Evolutionary conservation across 176 grass and related monocot species (phyloP), one percentile per base, ranked within the genome.

Genomic region (Secale cereale): DNA sequence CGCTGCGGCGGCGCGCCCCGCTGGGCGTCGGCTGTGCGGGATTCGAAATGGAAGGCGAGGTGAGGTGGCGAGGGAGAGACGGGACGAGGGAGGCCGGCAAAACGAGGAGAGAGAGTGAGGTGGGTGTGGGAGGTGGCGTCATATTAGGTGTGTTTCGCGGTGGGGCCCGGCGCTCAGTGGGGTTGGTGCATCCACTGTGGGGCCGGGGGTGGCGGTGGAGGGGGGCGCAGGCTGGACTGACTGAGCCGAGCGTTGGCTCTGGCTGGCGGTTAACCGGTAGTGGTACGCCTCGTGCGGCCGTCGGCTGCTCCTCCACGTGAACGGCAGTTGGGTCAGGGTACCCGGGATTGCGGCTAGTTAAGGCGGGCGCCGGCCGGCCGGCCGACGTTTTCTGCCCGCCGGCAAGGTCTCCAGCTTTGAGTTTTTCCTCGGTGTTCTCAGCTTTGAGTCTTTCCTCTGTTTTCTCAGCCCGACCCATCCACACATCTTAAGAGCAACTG

Each of bases 81-180:
- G n/a, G 5, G 46, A 5, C 48, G 48, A 52, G 48, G 48, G 48
- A 52, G 48, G 48, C 48, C 46, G 86, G 43, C 61, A 61, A 76
- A 65, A 29, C 48, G 36, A 46, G 6, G 10, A 57, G 30, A 60
- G 36, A 3, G 8, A 36, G 78, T 35, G 87, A 65, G 75, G 81
- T 23, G 7, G 64, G 65, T 6, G 86, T 25, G 48, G 78, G 68
- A 46, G 57, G 65, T 86, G 79, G 79, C 41, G 71, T 74, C 83
- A 65, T 66, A 83, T 74, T 90, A 60, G 84, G 59, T 90, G 48
- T 50, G 37, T 56, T 66, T 56, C 74, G 79, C 74, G 66, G 79
- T 35, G 84, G 88, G 84, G 0, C 59, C 84, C 32, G 1, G 1
- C 2, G 39, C 0, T 36, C 84, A 83, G 88, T 39, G 66, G 84